Evolutionary conservation across 305 asterid genomes (phyloP).

Genomic region (Fraxinus ornus): DNA sequence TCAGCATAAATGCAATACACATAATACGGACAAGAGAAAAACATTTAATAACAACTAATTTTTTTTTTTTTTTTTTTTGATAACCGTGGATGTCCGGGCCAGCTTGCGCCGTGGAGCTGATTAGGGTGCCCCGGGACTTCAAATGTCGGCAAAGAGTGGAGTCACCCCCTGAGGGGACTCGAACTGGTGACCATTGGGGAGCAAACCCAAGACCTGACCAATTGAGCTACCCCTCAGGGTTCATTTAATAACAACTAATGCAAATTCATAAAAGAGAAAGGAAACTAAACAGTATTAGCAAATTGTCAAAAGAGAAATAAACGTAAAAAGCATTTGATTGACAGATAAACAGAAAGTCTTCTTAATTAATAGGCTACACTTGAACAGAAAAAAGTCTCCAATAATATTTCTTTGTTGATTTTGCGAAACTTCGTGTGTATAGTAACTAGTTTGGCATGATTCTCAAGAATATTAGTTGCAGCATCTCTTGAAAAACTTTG

Average conservation of each 20-base stretch:
- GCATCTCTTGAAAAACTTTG: background rate
- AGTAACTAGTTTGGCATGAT: background rate
- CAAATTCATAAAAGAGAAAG: background rate
- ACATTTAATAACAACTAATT: background rate
- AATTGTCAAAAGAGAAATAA: background rate
- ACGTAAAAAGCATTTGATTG: background rate
- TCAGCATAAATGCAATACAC: background rate
- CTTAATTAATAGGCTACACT: background rate
- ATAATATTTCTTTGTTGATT: background rate
- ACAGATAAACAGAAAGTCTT: background rate
- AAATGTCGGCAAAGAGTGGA: too few relatives aligned
- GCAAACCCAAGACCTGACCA: too few relatives aligned
- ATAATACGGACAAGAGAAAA: background rate
- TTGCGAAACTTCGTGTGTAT: background rate
- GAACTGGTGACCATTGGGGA: too few relatives aligned
- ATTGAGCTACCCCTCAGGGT: too few relatives aligned
- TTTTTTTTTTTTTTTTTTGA: too few relatives aligned
- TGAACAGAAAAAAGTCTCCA: background rate
- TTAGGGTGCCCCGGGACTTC: too few relatives aligned
- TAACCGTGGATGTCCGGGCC: too few relatives aligned
- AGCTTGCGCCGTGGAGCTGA: too few relatives aligned
- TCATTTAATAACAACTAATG: background rate
- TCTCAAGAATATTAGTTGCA: background rate
- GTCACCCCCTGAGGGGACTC: too few relatives aligned
- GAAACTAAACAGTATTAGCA: background rate